These are phyloP conservation scores for Fusarium sp. DNA, from an alignment of 2,329 filamentous ascomycete species.

Conservation along the genomic window DNA sequence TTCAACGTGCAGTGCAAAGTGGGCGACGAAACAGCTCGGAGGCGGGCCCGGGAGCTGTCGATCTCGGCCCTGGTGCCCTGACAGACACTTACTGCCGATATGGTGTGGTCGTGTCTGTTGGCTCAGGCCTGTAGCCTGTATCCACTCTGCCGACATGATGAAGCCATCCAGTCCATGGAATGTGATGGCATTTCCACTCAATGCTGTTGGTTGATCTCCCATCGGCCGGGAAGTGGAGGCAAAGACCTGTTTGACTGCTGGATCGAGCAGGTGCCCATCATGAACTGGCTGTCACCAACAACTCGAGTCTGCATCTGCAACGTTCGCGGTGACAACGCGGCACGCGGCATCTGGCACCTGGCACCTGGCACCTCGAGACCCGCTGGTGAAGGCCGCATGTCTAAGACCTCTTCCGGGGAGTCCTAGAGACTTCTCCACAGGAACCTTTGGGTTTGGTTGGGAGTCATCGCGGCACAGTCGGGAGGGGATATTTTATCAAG, in stretches of 20 bases:
- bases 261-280: slow-evolving; percentile 36
- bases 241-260: slow-evolving; percentile 19
- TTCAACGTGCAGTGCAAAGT: slow-evolving; percentile 29
- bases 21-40: slow-evolving; percentile 27
- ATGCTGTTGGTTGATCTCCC: slow-evolving; percentile 36
- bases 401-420: slow-evolving; percentile 7
- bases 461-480: slow-evolving; percentile 28
- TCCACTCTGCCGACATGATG: slow-evolving; percentile 11
- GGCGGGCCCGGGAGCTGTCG: slow-evolving; percentile 28
- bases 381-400: slow-evolving; percentile 9
- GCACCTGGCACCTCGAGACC: slow-evolving; percentile 7
- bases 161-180: slow-evolving; percentile 7
- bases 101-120: slow-evolving; percentile 15
- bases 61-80: slow-evolving; percentile 34
- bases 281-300: slow-evolving; percentile 39
- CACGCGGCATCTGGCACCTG: slow-evolving; percentile 10
- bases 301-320: slow-evolving; percentile 25
- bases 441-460: slow-evolving; percentile 5
- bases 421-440: slow-evolving; percentile 28
- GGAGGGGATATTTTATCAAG: slow-evolving; percentile 11
- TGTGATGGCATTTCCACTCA: slow-evolving; percentile 20
- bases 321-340: slow-evolving; percentile 3
- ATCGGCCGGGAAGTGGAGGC: slow-evolving; percentile 25
- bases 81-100: slow-evolving; percentile 35
- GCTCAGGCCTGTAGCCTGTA: slow-evolving; percentile 5